Conservation (phyloP, 1,139 yeast species). For the Nematodospora anomalae region DNA sequence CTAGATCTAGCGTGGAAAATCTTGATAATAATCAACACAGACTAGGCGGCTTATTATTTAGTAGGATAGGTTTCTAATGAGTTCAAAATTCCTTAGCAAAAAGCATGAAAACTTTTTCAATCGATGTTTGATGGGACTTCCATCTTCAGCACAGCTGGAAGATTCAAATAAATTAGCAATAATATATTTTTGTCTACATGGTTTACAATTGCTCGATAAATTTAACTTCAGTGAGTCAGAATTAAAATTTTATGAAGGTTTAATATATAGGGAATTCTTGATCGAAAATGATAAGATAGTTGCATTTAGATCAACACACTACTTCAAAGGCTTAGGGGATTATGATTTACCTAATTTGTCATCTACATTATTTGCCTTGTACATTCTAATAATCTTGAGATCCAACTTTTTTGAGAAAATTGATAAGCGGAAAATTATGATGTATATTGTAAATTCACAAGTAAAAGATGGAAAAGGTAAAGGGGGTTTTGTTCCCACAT, state of each 20-base stretch:
- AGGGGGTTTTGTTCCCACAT: constrained; percentile 47
- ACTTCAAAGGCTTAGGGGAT: constrained; percentile 30
- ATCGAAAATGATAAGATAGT: constrained; percentile 43
- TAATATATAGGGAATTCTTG: constrained; percentile 50
- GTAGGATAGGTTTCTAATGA: no score
- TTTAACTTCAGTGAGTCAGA: constrained; percentile 30
- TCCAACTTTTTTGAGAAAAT: constrained; percentile 39
- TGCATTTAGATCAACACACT: constrained; percentile 53
- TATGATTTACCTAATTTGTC: constrained; percentile 66
- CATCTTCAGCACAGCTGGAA: constrained; percentile 50
- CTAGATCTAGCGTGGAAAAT: no score
- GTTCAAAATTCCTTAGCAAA: not conserved
- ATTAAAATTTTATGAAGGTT: constrained; percentile 35
- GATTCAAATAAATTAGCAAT: constrained; percentile 69
- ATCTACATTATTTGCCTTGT: constrained; percentile 67
- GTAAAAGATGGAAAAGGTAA: constrained; percentile 53
- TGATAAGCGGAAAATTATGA: constrained; percentile 47
- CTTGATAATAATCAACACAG: no score
- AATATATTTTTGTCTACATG: constrained; percentile 65
- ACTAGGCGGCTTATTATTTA: no score
- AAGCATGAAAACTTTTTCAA: constrained; percentile 54
- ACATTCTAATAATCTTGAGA: constrained; percentile 47
- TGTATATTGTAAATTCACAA: constrained; percentile 57
- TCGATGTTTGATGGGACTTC: constrained; percentile 51
- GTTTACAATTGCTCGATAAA: constrained; percentile 52